Conservation (phyloP, 2,329 filamentous ascomycete species). For the Dothideomycetidae sp. region DNA sequence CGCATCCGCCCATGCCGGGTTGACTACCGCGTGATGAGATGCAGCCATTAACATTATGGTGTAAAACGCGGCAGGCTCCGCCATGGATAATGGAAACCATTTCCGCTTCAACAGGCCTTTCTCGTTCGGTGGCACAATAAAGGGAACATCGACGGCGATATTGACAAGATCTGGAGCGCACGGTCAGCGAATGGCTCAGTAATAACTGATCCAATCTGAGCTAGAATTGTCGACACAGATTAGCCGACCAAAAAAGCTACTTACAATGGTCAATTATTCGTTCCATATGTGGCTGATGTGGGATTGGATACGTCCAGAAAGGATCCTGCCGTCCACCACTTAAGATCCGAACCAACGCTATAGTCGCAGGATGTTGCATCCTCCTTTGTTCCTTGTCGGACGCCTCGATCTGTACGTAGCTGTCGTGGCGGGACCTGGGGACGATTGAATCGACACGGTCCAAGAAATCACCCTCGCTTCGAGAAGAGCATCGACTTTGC, state of each 20-base stretch:
- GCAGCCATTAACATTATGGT: slow-evolving; percentile 6
- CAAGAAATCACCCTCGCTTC: too few relatives aligned
- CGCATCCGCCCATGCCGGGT: not conserved
- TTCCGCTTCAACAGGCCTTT: slow-evolving; percentile 1
- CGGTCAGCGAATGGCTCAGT: too few relatives aligned
- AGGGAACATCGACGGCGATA: slow-evolving; percentile 6
- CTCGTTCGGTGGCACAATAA: slow-evolving; percentile 1
- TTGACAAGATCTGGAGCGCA: slow-evolving; percentile 3
- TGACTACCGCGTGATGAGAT: not conserved
- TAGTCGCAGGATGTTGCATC: not conserved
- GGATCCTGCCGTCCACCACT: slow-evolving; percentile 1
- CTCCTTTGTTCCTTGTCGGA: too few relatives aligned
- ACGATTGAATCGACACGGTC: too few relatives aligned
- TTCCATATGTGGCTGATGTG: slow-evolving; percentile 1
- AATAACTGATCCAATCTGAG: too few relatives aligned
- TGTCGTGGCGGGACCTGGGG: too few relatives aligned
- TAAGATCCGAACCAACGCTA: not conserved
- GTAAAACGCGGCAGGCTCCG: slow-evolving; percentile 6
- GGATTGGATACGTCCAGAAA: slow-evolving; percentile 5
- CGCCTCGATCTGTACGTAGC: too few relatives aligned
- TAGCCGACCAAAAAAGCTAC: not conserved
- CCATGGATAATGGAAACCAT: slow-evolving; percentile 6
- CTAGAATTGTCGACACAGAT: too few relatives aligned
- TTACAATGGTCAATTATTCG: not conserved
- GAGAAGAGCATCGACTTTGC: too few relatives aligned